Conservation (phyloP, 2,329 filamentous ascomycete genomes). For the Ophiostoma angusticollis region DNA sequence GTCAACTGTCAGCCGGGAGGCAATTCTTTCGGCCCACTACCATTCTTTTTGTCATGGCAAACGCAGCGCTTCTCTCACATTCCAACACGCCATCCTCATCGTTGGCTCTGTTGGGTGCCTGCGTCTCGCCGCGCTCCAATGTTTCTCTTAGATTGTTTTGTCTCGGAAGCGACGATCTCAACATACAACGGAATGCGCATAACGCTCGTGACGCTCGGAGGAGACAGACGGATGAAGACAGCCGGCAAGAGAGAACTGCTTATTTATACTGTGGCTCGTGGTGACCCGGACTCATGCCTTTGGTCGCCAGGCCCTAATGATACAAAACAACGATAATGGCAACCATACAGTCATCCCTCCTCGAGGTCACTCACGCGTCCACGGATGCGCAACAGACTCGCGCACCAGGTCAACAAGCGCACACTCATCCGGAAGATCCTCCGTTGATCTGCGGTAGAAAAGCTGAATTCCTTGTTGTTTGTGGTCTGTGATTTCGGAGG, state of each 20-base stretch:
- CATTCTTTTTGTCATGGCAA: not conserved
- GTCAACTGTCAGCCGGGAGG: too few species aligned
- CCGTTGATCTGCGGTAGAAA: slow-evolving; percentile 6
- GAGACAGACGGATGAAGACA: too few species aligned
- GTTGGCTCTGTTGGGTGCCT: not conserved
- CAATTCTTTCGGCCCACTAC: too few species aligned
- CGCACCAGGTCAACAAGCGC: slow-evolving; percentile 7
- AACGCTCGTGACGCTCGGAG: too few species aligned
- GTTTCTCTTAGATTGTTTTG: slow-evolving; percentile 5
- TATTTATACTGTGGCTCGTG: too few species aligned
- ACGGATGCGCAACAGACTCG: not conserved
- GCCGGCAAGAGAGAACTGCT: too few species aligned
- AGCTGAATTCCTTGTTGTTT: slow-evolving; percentile 1
- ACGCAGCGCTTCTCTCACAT: not conserved
- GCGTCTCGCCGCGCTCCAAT: too few species aligned
- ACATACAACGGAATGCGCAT: not conserved
- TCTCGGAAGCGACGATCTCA: not conserved
- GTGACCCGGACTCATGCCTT: too few species aligned
- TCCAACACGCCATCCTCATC: not conserved
- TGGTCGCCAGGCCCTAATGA: too few species aligned
- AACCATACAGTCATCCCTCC: not conserved
- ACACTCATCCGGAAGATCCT: not conserved
- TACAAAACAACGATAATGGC: too few species aligned
- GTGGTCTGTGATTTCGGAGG: not conserved
- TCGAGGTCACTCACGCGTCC: not conserved